Conservation (phyloP, 2,329 filamentous ascomycete genomes). For the Chaetomiaceae sp. region DNA sequence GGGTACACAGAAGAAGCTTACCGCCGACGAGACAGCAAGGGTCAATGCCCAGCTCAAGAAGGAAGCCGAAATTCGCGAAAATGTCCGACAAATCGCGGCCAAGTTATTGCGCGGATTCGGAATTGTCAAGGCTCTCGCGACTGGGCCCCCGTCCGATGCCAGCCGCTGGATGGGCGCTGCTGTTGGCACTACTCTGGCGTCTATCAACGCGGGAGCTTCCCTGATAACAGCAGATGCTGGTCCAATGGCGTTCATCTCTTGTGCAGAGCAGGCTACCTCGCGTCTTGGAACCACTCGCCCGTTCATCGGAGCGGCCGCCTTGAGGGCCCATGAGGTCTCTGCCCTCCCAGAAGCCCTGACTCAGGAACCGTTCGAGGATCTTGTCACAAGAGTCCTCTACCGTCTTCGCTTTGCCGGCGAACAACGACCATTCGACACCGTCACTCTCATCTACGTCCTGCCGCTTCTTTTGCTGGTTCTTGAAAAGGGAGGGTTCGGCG, state of each 20-base stretch:
- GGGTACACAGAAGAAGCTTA: slow-evolving; percentile 85
- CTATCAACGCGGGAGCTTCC: slow-evolving; percentile 75
- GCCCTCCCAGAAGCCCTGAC: slow-evolving; percentile 68
- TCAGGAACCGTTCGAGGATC: slow-evolving; percentile 74
- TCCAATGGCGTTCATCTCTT: slow-evolving; percentile 72
- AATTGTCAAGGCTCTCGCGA: slow-evolving; percentile 76
- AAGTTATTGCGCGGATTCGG: slow-evolving; percentile 78
- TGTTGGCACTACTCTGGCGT: slow-evolving; percentile 66
- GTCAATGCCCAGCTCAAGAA: slow-evolving; percentile 88
- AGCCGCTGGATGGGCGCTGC: slow-evolving; percentile 83
- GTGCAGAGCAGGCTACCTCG: slow-evolving; percentile 67
- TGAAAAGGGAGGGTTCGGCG: slow-evolving; percentile 71
- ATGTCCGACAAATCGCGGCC: slow-evolving; percentile 65
- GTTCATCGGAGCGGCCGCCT: slow-evolving; percentile 82
- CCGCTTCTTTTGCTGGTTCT: slow-evolving; percentile 78
- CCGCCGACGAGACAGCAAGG: slow-evolving; percentile 81
- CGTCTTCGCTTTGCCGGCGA: slow-evolving; percentile 85
- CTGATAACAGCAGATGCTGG: slow-evolving; percentile 77
- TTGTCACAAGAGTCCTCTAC: slow-evolving; percentile 86
- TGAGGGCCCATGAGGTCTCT: slow-evolving; percentile 72
- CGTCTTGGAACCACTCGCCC: slow-evolving; percentile 72
- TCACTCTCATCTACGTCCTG: slow-evolving; percentile 82
- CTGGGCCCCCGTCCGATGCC: slow-evolving; percentile 83
- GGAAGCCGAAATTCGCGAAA: slow-evolving; percentile 71
- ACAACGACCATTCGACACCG: slow-evolving; percentile 86